Conservation (phyloP, 805 yeast species). For the Wickerhamiella occidentalis region DNA sequence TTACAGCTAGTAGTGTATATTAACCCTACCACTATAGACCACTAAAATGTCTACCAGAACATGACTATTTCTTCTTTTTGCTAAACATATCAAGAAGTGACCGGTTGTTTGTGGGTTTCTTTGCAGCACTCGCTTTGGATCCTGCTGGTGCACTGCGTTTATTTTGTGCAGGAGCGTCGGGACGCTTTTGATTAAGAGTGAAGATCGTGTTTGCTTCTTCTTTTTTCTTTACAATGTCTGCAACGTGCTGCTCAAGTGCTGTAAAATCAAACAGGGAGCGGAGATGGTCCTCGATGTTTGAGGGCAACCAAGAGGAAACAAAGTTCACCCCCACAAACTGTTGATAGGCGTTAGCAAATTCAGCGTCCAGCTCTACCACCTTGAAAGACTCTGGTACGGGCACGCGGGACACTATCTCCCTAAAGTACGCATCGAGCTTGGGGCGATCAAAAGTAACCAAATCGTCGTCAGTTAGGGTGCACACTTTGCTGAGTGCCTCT, state of each 20-base stretch:
- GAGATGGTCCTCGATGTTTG: slow-evolving; percentile 17
- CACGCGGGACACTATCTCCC: slow-evolving; percentile 13
- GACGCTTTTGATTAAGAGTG: background rate
- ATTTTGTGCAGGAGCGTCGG: background rate
- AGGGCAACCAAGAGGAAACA: slow-evolving; percentile 21
- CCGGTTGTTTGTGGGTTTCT: slow-evolving; percentile 19
- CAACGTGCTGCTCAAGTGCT: slow-evolving; percentile 18
- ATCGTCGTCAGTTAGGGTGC: slow-evolving; percentile 13
- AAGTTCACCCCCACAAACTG: slow-evolving; percentile 19
- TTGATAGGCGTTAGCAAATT: slow-evolving; percentile 12
- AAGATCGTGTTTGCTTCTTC: slow-evolving; percentile 10
- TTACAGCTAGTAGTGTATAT: no score
- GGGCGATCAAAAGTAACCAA: slow-evolving; percentile 13
- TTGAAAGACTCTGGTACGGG: slow-evolving; percentile 5
- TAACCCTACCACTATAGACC: no score
- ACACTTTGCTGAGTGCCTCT: slow-evolving; percentile 9
- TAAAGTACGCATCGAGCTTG: slow-evolving; percentile 19
- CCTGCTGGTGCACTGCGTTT: slow-evolving; percentile 8
- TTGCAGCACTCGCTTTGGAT: slow-evolving; percentile 11
- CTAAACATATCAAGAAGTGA: slow-evolving; percentile 28
- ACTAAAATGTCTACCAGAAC: no score
- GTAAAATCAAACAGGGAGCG: slow-evolving; percentile 19
- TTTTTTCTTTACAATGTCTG: slow-evolving; percentile 10
- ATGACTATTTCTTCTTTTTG: slow-evolving; percentile 15
- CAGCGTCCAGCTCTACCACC: slow-evolving; percentile 14